Evolutionary conservation across 331 rosid species (phyloP).

Genomic region (Prunus yedoensis): DNA sequence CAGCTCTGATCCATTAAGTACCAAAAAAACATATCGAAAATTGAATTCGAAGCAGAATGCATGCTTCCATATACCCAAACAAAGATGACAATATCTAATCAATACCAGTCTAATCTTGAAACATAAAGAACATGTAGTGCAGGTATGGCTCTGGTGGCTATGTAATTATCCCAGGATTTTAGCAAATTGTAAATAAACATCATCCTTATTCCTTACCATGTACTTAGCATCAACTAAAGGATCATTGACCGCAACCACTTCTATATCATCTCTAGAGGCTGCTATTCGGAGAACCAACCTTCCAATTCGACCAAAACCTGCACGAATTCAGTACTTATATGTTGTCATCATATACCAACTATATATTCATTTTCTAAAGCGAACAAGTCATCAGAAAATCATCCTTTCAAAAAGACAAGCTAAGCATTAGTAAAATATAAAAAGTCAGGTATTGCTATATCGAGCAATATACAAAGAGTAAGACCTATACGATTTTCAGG

Average conservation of each 20-base stretch:
- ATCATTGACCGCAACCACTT: constrained; percentile 88
- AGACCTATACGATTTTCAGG: background rate
- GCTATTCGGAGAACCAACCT: constrained; percentile 96
- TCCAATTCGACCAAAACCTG: constrained; percentile 99
- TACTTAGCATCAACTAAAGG: constrained; percentile 91
- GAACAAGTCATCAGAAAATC: background rate
- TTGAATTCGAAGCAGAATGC: no score
- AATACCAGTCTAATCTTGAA: background rate
- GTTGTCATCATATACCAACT: background rate
- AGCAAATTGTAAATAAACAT: background rate
- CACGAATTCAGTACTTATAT: constrained; percentile 5
- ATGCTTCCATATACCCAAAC: background rate
- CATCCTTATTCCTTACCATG: constrained; percentile 58
- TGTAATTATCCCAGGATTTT: background rate
- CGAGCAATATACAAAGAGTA: background rate
- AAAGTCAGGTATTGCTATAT: background rate
- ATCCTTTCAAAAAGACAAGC: background rate
- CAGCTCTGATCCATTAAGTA: background rate
- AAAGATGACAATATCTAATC: background rate
- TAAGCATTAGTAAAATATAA: background rate
- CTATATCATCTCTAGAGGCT: constrained; percentile 77
- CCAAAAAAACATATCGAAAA: no score
- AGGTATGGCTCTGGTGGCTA: background rate
- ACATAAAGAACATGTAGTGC: background rate
- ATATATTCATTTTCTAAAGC: background rate